phyloP scores from a whole-genome alignment of 306 rosid genomes.

The Argentina anserina region DNA sequence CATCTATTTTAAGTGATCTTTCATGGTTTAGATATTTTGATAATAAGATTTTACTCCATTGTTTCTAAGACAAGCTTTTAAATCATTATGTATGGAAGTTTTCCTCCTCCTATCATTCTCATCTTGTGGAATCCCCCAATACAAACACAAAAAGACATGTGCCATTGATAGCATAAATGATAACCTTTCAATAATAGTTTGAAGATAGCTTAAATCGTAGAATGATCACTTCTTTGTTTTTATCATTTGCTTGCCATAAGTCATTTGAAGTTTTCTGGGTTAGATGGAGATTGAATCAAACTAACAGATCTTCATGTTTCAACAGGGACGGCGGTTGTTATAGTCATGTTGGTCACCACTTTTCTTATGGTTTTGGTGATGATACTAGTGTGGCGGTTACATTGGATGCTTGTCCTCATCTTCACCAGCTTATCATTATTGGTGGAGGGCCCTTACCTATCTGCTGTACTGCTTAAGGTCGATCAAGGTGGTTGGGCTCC shows the following conservation, averaged over 20 bases:
- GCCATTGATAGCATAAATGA: neutral
- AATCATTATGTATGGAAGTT: too few relatives aligned
- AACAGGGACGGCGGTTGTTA: conserved; percentile 87
- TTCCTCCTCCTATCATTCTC: too few relatives aligned
- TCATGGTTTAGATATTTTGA: too few relatives aligned
- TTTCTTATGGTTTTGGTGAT: conserved; percentile 78
- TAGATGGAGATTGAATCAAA: neutral
- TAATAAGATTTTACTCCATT: too few relatives aligned
- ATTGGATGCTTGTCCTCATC: conserved; percentile 71
- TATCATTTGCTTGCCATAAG: neutral
- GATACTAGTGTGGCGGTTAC: conserved; percentile 95
- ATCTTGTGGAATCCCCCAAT: too few relatives aligned
- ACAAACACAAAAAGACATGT: too few relatives aligned
- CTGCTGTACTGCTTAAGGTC: conserved; percentile 79
- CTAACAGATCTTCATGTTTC: conserved; percentile 21
- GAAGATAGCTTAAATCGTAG: too few relatives aligned
- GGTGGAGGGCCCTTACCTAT: conserved; percentile 82
- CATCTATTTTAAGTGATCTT: too few relatives aligned
- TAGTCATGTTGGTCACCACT: conserved; percentile 88
- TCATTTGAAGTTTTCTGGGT: neutral
- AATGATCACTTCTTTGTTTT: too few relatives aligned
- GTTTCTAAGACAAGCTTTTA: too few relatives aligned
- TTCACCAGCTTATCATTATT: conserved; percentile 63
- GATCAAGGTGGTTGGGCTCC: conserved; percentile 98
- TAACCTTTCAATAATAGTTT: too few relatives aligned